Conservation (phyloP, 768 basidiomycete genomes). For the Trametes maxima region DNA sequence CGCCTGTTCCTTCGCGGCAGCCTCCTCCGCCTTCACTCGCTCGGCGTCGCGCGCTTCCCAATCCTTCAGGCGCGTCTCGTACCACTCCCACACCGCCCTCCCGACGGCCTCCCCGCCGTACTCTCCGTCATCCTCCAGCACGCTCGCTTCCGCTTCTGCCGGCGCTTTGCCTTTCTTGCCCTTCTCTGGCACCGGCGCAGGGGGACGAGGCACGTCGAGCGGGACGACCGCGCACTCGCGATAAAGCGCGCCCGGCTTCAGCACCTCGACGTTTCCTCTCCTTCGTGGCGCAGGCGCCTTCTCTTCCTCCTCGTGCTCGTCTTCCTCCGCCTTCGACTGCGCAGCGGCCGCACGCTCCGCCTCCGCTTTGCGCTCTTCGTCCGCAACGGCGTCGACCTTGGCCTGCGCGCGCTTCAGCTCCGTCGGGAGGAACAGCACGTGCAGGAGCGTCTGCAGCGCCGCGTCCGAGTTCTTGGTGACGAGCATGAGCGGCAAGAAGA, state of each 20-base stretch:
- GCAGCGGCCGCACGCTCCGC: constrained; percentile 8
- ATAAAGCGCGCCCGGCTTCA: constrained; percentile 79
- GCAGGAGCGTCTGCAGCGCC: constrained; percentile 76
- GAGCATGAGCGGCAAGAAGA: constrained; percentile 68
- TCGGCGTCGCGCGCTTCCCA: constrained; percentile 51
- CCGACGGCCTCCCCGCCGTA: constrained; percentile 71
- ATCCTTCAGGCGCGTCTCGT: constrained; percentile 63
- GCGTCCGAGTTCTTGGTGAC: constrained; percentile 67
- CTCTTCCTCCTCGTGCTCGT: constrained; percentile 10
- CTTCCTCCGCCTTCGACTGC: neutral
- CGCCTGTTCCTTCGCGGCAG: constrained; percentile 9
- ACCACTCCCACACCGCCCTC: constrained; percentile 74
- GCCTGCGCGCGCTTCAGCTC: constrained; percentile 58
- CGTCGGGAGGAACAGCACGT: constrained; percentile 80
- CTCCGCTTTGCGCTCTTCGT: constrained; percentile 21
- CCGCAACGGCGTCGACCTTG: constrained; percentile 35
- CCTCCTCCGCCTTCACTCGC: constrained; percentile 14
- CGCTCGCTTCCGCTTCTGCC: constrained; percentile 33
- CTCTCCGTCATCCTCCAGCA: constrained; percentile 61
- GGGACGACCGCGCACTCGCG: constrained; percentile 70
- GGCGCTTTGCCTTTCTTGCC: constrained; percentile 26
- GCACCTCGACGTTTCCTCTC: constrained; percentile 52
- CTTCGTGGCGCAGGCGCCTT: constrained; percentile 11
- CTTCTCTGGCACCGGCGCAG: constrained; percentile 24
- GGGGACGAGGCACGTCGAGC: constrained; percentile 26